Evolutionary conservation across 2,329 filamentous ascomycete genomes (phyloP).

Genomic region (Zopfia rhizophila): DNA sequence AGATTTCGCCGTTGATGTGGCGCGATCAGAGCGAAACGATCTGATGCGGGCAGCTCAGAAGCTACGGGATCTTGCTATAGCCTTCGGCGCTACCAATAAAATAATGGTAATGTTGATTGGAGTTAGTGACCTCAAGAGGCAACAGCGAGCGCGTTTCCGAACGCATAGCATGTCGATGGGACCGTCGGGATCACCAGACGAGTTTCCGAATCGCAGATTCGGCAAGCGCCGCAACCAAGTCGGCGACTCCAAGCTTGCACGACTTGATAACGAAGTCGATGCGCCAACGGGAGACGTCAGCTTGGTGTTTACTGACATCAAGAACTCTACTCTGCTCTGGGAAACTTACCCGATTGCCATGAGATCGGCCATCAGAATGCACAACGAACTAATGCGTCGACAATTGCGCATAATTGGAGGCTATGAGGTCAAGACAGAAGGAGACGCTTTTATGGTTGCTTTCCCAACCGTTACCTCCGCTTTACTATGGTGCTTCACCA

Average conservation of each 20-base stretch:
- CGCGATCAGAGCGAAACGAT: constrained; percentile 84
- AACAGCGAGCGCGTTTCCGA: constrained; percentile 78
- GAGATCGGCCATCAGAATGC: constrained; percentile 95
- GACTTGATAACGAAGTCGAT: constrained; percentile 89
- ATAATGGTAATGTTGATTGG: constrained; percentile 99
- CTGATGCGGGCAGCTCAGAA: constrained; percentile 96
- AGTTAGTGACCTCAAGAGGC: constrained; percentile 87
- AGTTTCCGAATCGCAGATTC: constrained; percentile 68
- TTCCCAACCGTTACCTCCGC: constrained; percentile 97
- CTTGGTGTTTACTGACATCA: constrained; percentile 98
- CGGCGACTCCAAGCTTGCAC: constrained; percentile 86
- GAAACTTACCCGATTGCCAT: constrained; percentile 95
- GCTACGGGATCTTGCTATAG: constrained; percentile 91
- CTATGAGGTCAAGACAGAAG: constrained; percentile 99
- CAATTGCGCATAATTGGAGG: constrained; percentile 93
- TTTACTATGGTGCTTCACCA: constrained; percentile 94
- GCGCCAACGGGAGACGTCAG: constrained; percentile 90
- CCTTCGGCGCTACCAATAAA: constrained; percentile 92
- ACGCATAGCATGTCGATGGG: constrained; percentile 88
- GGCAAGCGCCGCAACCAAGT: constrained; percentile 70
- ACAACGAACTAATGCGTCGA: constrained; percentile 96
- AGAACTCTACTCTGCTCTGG: constrained; percentile 96
- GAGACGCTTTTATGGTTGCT: constrained; percentile 99
- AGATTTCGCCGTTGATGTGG: constrained; percentile 91
- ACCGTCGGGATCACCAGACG: constrained; percentile 77